Percentiles rank a stretch among this genome's conserved stretches.
Evolutionary conservation across 345 rosid genomes (phyloP).

Genomic region (Clarkia xantiana): DNA sequence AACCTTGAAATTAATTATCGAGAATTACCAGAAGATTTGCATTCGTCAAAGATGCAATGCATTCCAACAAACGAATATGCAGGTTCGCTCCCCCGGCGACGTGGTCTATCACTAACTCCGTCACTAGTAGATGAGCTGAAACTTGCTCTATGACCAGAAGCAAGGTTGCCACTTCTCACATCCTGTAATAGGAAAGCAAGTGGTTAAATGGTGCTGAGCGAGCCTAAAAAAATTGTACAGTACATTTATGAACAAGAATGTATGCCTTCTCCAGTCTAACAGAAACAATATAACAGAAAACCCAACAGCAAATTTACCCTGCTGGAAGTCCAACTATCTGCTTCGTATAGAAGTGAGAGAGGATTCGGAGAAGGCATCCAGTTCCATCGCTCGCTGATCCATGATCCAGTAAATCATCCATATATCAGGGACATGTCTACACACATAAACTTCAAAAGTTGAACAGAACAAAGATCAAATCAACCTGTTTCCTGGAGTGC

Average conservation of each 20-base stretch:
- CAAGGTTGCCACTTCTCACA: constrained; percentile 37
- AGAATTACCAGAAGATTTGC: constrained; percentile 77
- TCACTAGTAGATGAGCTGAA: constrained; percentile 74
- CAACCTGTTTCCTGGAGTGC: constrained; percentile 89
- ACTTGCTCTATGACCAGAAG: constrained; percentile 66
- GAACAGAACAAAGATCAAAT: constrained; percentile 12
- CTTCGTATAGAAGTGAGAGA: constrained; percentile 49
- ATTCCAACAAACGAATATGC: constrained; percentile 95
- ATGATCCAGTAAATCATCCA: constrained; percentile 79
- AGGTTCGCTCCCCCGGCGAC: constrained; percentile 43
- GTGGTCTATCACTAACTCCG: constrained; percentile 44
- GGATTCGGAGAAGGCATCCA: constrained; percentile 48
- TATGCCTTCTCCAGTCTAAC: too few species aligned
- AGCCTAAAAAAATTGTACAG: too few species aligned
- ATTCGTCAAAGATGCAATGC: constrained; percentile 92
- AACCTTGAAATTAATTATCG: neutral
- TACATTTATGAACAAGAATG: too few species aligned
- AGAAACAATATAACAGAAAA: too few species aligned
- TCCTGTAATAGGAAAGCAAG: constrained; percentile 34
- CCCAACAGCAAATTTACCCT: constrained; percentile 22
- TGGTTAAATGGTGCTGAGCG: too few species aligned
- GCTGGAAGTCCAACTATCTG: constrained; percentile 74
- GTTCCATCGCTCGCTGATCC: constrained; percentile 74
- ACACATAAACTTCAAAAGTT: constrained; percentile 38
- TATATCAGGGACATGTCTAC: constrained; percentile 56